These are phyloP conservation scores for Porogramme epimiltina DNA, from an alignment of 1,284 basidiomycete genomes.

Conservation along the genomic window DNA sequence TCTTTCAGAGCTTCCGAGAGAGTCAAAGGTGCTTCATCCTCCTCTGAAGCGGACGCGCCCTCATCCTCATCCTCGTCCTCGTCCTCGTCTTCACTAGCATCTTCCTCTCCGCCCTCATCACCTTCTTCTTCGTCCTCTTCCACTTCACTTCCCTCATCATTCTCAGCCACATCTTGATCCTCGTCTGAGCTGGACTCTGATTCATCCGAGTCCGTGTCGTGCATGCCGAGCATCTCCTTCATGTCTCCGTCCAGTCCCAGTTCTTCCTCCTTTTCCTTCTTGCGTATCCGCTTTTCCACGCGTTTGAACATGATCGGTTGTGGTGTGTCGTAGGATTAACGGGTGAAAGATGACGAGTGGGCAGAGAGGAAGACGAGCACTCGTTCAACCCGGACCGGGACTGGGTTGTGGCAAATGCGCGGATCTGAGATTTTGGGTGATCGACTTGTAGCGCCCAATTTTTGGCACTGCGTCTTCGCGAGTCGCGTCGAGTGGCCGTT, in stretches of 20 bases:
- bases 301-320: conserved; percentile 88
- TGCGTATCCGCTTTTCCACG: conserved; percentile 68
- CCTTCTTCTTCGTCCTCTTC: conserved; percentile 26
- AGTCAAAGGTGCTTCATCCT: conserved; percentile 48
- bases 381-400: too few relatives aligned
- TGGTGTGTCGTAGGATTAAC: not conserved
- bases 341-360: too few relatives aligned
- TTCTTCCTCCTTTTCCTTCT: conserved; percentile 68
- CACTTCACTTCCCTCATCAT: conserved; percentile 32
- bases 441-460: conserved; percentile 11
- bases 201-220: conserved; percentile 76
- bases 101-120: conserved; percentile 31
- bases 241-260: conserved; percentile 69
- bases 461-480: conserved; percentile 1
- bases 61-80: conserved; percentile 28
- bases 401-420: too few relatives aligned
- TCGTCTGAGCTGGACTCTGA: conserved; percentile 57
- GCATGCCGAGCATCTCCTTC: conserved; percentile 71
- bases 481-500: too few relatives aligned
- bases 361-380: too few relatives aligned
- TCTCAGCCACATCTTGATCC: conserved; percentile 15
- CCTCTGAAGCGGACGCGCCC: conserved; percentile 11
- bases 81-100: conserved; percentile 31
- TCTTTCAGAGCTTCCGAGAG: conserved; percentile 62
- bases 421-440: conserved; percentile 7